Evolutionary conservation across 169 alveolate species (phyloP).

Genomic region (Cardiosporidium cionae): DNA sequence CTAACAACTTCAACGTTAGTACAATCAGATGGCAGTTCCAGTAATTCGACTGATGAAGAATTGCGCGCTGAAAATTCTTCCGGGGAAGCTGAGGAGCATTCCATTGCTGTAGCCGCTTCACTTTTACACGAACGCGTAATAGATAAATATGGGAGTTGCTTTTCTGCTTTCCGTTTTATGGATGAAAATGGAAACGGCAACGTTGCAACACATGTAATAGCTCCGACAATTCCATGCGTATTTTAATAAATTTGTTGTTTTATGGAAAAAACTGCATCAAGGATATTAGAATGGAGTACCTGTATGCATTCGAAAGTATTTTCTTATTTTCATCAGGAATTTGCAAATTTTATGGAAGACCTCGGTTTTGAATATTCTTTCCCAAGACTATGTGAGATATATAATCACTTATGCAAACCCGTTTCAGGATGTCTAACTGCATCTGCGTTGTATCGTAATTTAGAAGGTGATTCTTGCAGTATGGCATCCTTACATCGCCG

Average conservation of each 20-base stretch:
- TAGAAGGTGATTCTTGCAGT: slow-evolving; percentile 20
- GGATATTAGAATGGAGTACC: too few relatives aligned
- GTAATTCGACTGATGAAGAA: too few relatives aligned
- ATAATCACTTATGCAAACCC: slow-evolving; percentile 16
- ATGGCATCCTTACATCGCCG: slow-evolving; percentile 23
- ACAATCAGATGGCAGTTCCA: too few relatives aligned
- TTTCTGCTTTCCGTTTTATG: not conserved
- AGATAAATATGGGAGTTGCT: not conserved
- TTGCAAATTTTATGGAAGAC: slow-evolving; percentile 20
- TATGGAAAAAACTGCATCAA: too few relatives aligned
- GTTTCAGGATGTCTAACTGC: slow-evolving; percentile 15
- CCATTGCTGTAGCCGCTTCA: too few relatives aligned
- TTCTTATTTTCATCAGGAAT: not conserved
- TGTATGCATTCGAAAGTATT: too few relatives aligned
- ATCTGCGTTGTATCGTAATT: slow-evolving; percentile 19
- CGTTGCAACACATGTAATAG: not conserved
- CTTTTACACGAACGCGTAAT: not conserved
- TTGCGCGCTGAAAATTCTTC: too few relatives aligned
- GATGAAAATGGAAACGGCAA: not conserved
- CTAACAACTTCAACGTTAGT: too few relatives aligned
- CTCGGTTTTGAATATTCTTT: slow-evolving; percentile 28
- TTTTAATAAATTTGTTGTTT: too few relatives aligned
- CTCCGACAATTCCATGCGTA: not conserved
- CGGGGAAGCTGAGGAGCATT: too few relatives aligned
- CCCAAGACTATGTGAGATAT: slow-evolving; percentile 14